Conservation (phyloP, 148 eudicot species). For the Suaeda aralocaspica region DNA sequence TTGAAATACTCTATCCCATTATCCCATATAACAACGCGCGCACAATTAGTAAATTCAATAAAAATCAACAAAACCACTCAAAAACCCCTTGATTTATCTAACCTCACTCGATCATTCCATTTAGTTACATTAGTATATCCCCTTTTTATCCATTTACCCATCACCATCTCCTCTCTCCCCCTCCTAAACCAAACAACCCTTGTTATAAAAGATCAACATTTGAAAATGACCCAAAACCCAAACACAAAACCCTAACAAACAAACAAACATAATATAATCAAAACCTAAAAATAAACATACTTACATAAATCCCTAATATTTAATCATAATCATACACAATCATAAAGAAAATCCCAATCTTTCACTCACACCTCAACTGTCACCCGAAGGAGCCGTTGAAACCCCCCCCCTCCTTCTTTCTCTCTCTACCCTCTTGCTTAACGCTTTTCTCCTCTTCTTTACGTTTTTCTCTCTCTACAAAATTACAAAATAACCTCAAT, state of each 20-base stretch:
- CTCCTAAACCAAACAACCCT: conserved; percentile 5
- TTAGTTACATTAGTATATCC: background rate
- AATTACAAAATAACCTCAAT: background rate
- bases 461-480: conserved; percentile 17
- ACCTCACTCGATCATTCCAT: too few relatives aligned
- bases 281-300: too few relatives aligned
- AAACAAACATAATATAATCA: too few relatives aligned
- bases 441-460: conserved; percentile 21
- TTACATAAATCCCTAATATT: too few relatives aligned
- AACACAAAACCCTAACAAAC: too few relatives aligned
- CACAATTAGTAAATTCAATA: too few relatives aligned
- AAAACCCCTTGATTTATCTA: background rate
- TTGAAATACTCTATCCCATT: too few relatives aligned
- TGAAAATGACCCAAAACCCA: conserved; percentile 7
- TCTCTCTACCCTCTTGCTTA: conserved; percentile 23
- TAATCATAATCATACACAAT: too few relatives aligned
- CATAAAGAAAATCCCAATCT: too few relatives aligned
- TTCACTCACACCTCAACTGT: conserved; percentile 23
- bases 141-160: background rate
- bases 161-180: background rate
- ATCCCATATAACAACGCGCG: too few relatives aligned
- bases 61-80: too few relatives aligned
- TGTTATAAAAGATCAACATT: background rate
- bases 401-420: conserved; percentile 5
- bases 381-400: conserved; percentile 28